Percentiles rank a stretch among this genome's conserved stretches.
Conservation (phyloP, 306 rosid species). For the Casuarina cunninghamiana region DNA sequence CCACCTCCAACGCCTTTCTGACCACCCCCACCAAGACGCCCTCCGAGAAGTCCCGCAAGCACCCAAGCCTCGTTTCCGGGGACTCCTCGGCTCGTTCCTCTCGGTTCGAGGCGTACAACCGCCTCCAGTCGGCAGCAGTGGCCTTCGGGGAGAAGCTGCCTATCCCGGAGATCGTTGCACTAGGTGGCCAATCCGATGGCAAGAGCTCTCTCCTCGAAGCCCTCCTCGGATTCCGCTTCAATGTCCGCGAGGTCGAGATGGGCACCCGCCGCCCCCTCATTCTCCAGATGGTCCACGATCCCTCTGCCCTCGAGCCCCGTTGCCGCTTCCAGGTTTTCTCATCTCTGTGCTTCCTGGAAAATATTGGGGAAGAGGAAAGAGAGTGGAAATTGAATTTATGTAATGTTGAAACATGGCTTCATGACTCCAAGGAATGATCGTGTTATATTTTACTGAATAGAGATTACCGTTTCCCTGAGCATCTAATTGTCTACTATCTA, state of each 20-base stretch:
- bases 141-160: slow-evolving; percentile 92
- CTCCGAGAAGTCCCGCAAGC: slow-evolving; percentile 37
- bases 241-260: slow-evolving; percentile 94
- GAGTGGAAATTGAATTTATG: too few relatives aligned
- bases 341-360: too few relatives aligned
- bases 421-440: background rate
- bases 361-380: too few relatives aligned
- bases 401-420: background rate
- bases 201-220: slow-evolving; percentile 93
- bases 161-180: slow-evolving; percentile 86
- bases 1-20: slow-evolving; percentile 32
- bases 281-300: slow-evolving; percentile 89
- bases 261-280: slow-evolving; percentile 93
- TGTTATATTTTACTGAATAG: background rate
- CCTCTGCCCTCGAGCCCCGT: slow-evolving; percentile 79
- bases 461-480: background rate
- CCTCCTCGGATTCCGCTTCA: slow-evolving; percentile 85
- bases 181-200: slow-evolving; percentile 91
- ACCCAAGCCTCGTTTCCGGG: slow-evolving; percentile 27
- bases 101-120: slow-evolving; percentile 90
- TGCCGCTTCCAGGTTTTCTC: slow-evolving; percentile 79
- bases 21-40: slow-evolving; percentile 58
- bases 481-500: background rate
- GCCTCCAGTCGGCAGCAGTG: slow-evolving; percentile 86
- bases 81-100: slow-evolving; percentile 41